These are phyloP conservation scores for Symbiodinium pilosum DNA, from an alignment of 73 alveolate species.

Conservation along the genomic window DNA sequence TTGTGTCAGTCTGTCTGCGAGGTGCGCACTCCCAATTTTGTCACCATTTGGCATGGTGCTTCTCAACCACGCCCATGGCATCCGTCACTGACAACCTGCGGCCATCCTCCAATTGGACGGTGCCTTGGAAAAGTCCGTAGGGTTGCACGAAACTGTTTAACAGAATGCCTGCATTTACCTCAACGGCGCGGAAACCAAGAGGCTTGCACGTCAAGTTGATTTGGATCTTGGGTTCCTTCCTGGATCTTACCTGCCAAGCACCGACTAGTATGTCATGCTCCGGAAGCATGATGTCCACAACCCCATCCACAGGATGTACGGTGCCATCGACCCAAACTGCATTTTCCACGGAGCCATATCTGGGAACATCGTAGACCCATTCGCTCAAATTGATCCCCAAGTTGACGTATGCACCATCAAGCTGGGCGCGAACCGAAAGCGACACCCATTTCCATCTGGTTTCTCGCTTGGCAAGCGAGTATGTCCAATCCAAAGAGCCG, in stretches of 20 bases:
- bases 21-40: not conserved
- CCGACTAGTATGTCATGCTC: not conserved
- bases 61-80: not conserved
- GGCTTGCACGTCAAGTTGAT: not conserved
- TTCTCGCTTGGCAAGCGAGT: not conserved
- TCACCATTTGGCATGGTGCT: not conserved
- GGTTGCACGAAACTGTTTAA: not conserved
- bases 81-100: not conserved
- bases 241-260: not conserved
- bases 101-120: not conserved
- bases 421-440: not conserved
- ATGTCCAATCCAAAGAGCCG: not conserved
- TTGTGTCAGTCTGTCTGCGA: too few species aligned
- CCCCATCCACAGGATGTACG: not conserved
- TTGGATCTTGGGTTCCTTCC: not conserved
- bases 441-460: not conserved
- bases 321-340: not conserved
- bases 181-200: not conserved
- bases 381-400: not conserved
- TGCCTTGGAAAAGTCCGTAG: not conserved
- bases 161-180: not conserved
- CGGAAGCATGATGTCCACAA: not conserved
- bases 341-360: not conserved
- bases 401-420: not conserved
- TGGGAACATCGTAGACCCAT: not conserved